Percentiles rank a stretch among this genome's conserved stretches.
phyloP scores from a whole-genome alignment of 1,284 basidiomycete species.

The Pyrrhoderma lamaoense region DNA sequence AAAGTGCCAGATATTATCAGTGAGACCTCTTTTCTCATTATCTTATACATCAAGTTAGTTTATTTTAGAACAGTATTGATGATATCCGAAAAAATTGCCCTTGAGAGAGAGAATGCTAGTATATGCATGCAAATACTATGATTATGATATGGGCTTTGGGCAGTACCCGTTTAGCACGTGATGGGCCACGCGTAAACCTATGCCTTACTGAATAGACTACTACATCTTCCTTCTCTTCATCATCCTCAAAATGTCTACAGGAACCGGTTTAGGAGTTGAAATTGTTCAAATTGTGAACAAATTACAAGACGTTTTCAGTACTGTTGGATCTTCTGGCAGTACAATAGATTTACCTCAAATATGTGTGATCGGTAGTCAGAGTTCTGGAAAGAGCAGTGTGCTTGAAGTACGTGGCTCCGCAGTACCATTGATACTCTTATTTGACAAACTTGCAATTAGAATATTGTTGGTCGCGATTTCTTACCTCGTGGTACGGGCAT shows the following conservation, averaged over 20 bases:
- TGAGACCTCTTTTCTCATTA: background rate
- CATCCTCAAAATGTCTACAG: background rate
- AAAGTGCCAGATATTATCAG: background rate
- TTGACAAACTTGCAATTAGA: constrained; percentile 40
- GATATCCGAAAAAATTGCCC: too few relatives aligned
- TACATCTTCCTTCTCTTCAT: constrained; percentile 4
- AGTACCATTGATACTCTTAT: background rate
- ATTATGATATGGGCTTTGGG: constrained; percentile 2
- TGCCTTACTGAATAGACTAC: constrained; percentile 1
- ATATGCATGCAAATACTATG: too few relatives aligned
- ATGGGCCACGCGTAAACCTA: constrained; percentile 3
- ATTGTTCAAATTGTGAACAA: constrained; percentile 76
- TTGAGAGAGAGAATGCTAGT: too few relatives aligned
- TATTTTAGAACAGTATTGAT: too few relatives aligned
- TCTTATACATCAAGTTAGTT: background rate
- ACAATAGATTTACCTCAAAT: constrained; percentile 83
- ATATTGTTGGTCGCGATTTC: constrained; percentile 96
- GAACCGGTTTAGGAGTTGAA: constrained; percentile 61
- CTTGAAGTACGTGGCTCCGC: constrained; percentile 51
- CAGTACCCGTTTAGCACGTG: background rate
- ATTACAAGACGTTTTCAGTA: constrained; percentile 77
- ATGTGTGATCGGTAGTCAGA: constrained; percentile 80
- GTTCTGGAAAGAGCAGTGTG: constrained; percentile 83
- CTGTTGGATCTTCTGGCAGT: constrained; percentile 68
- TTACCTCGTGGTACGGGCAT: constrained; percentile 96